Evolutionary conservation across 768 basidiomycete species (phyloP).

Genomic region (Mycena polygramma): DNA sequence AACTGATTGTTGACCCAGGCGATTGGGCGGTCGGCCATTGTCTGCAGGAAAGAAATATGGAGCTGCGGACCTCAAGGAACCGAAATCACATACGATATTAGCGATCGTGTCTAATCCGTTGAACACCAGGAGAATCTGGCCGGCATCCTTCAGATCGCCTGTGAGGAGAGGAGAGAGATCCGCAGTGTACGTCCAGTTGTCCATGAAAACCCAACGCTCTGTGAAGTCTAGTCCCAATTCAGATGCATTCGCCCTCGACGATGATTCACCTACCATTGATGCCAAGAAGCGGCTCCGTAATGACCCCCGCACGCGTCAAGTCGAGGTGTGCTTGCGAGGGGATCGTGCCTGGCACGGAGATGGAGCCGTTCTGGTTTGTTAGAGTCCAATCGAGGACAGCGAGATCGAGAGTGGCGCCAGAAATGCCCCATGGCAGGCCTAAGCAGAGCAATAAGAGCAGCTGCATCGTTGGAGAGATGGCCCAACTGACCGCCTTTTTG

Average conservation of each 20-base stretch:
- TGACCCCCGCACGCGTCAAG: constrained; percentile 63
- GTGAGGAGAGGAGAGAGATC: constrained; percentile 60
- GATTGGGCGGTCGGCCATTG: constrained; percentile 62
- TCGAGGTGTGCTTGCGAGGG: constrained; percentile 70
- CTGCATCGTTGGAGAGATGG: neutral
- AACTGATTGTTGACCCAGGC: constrained; percentile 73
- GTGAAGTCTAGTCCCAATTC: constrained; percentile 64
- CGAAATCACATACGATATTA: constrained; percentile 57
- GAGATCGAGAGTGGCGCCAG: constrained; percentile 54
- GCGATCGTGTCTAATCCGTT: constrained; percentile 71
- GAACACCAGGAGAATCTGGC: constrained; percentile 60
- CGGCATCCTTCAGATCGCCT: constrained; percentile 37
- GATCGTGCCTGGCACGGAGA: constrained; percentile 63
- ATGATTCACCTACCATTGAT: constrained; percentile 58
- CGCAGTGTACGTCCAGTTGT: constrained; percentile 73
- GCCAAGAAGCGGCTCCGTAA: constrained; percentile 65
- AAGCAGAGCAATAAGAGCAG: neutral
- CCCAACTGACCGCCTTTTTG: too few relatives aligned
- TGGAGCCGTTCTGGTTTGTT: constrained; percentile 65
- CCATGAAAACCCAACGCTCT: constrained; percentile 67
- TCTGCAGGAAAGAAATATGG: constrained; percentile 48
- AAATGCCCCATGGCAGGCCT: neutral
- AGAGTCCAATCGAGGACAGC: constrained; percentile 65
- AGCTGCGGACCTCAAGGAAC: neutral
- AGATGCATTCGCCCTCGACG: too few relatives aligned